Base-by-base conservation (phyloP, 202 grass and related monocot genomes). In the Zizania palustris region DNA sequence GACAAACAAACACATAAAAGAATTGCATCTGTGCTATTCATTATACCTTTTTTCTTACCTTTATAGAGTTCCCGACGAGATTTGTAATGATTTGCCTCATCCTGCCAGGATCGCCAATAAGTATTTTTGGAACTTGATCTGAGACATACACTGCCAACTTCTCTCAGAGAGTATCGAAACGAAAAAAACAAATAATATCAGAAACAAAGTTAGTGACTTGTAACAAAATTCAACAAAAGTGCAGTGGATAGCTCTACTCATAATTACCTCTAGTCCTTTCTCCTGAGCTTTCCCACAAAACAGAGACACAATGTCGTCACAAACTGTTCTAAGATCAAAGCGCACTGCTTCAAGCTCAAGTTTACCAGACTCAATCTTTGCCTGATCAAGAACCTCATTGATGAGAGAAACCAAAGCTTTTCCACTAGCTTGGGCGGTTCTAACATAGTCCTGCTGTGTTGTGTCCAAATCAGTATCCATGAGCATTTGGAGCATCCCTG, bases 401-500 rank as follows among this genome's bases (percentile, higher is more conserved):
- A 99, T 99, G 61, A 99, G 92, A 15, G 92, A 99, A n/a, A 99
- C 96, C 54, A 99, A 87, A 44, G 92, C 85, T 78, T 96, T 99
- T 76, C 96, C 96, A 49, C 96, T 99, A 45, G 87, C 92, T 85
- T 99, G 92, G 8, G 96, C 96, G 3, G 92, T 99, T 83, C 96
- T 92, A 63, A 99, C 96, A 84, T 87, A 99, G 73, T 99, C 96
- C 80, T 99, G 87, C 66, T 99, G 96, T 5, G 83, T 96, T 34
- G 91, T 85, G 45, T 99, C 96, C 78, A 99, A 65, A 76, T 99
- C 85, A 80, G 92, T 99, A 75, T 99, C 96, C 87, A 99, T 95
- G 65, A 99, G 85, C 92, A 99, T 99, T 92, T 99, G 92, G 71
- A 99, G 88, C 96, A 99, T 99, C 69, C 96, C 96, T 99, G 62